Evolutionary conservation across 2,329 filamentous ascomycete genomes (phyloP).

Genomic region (Stemphylium vesicarium): DNA sequence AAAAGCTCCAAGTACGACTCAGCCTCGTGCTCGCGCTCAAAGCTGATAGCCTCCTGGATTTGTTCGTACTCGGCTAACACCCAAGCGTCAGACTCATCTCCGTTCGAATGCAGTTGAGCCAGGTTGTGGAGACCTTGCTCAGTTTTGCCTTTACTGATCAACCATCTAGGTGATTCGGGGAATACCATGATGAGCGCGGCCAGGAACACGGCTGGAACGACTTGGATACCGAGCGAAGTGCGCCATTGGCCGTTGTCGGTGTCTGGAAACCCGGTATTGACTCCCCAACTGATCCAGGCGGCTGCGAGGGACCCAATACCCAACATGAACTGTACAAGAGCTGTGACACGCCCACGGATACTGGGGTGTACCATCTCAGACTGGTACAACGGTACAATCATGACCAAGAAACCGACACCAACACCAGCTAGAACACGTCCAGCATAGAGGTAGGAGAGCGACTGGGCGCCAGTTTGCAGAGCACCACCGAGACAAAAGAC

Average conservation of each 20-base stretch:
- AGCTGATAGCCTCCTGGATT: constrained; percentile 70
- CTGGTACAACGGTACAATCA: constrained; percentile 76
- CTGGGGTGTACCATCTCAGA: constrained; percentile 79
- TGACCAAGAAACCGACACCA: constrained; percentile 66
- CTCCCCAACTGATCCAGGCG: constrained; percentile 75
- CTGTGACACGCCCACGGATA: constrained; percentile 77
- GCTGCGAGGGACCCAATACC: constrained; percentile 76
- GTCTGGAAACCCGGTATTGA: constrained; percentile 58
- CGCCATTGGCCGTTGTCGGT: constrained; percentile 64
- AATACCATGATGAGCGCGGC: constrained; percentile 73
- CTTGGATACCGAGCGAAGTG: constrained; percentile 71
- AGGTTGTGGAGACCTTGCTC: constrained; percentile 71
- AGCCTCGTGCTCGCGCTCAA: constrained; percentile 71
- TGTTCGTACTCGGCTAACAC: constrained; percentile 75
- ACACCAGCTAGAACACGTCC: constrained; percentile 73
- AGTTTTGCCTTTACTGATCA: constrained; percentile 72
- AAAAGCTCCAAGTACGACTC: constrained; percentile 75
- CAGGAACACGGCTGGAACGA: constrained; percentile 69
- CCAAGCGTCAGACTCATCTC: constrained; percentile 70
- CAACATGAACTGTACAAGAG: constrained; percentile 82
- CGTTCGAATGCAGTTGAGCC: constrained; percentile 72
- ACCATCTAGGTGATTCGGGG: constrained; percentile 72
- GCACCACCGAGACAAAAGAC: constrained; percentile 72
- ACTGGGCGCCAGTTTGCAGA: constrained; percentile 73
- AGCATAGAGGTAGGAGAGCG: constrained; percentile 68